Evolutionary conservation across 2,329 filamentous ascomycete genomes (phyloP).

Genomic region (Penicillium sp.): DNA sequence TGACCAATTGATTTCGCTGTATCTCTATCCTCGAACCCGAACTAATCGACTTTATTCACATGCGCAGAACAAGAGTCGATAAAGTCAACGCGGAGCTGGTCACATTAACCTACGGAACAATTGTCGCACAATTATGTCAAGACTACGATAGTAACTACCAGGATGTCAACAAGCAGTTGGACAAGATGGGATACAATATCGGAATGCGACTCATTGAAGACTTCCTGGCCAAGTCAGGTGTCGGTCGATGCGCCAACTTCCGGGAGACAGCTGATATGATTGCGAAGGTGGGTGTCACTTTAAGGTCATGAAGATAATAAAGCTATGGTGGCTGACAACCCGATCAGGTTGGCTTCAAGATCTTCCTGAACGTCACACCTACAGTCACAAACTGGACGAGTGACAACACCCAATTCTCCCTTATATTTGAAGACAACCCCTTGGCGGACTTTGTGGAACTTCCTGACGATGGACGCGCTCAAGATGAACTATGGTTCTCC

Average conservation of each 20-base stretch:
- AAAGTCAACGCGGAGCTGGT: slow-evolving; percentile 98
- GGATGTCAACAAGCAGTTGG: slow-evolving; percentile 95
- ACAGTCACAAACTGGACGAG: slow-evolving; percentile 92
- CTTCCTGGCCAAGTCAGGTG: slow-evolving; percentile 92
- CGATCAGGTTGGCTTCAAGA: slow-evolving; percentile 89
- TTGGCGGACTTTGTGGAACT: slow-evolving; percentile 96
- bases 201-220: slow-evolving; percentile 94
- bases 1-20: background rate
- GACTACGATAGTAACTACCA: slow-evolving; percentile 92
- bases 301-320: background rate
- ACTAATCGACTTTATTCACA: slow-evolving; percentile 15
- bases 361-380: slow-evolving; percentile 95
- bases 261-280: slow-evolving; percentile 96
- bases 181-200: slow-evolving; percentile 99
- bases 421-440: slow-evolving; percentile 96
- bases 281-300: slow-evolving; percentile 63
- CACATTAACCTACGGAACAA: slow-evolving; percentile 94
- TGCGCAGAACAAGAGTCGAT: slow-evolving; percentile 78
- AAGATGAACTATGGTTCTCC: slow-evolving; percentile 97
- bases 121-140: slow-evolving; percentile 93
- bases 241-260: slow-evolving; percentile 86
- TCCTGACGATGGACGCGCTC: slow-evolving; percentile 89
- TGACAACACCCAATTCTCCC: slow-evolving; percentile 93
- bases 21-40: background rate
- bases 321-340: slow-evolving; percentile 4